Evolutionary conservation across 202 grass and related monocot genomes (phyloP).

Genomic region (Digitaria exilis): DNA sequence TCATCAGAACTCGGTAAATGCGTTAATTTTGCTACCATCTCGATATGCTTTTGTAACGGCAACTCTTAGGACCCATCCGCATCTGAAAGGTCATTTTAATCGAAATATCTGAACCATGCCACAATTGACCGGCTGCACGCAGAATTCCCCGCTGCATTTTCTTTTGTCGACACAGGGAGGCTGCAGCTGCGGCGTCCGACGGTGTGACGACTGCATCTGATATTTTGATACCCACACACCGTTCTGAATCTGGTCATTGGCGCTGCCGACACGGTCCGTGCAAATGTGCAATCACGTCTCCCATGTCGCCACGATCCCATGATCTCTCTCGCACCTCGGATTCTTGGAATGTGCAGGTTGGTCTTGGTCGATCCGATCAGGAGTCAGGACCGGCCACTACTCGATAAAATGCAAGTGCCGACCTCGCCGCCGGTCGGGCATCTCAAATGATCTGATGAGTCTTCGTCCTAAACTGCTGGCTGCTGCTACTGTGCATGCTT

Average conservation of each 20-base stretch:
- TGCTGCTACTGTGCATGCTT: background rate
- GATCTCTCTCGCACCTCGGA: background rate
- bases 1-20: background rate
- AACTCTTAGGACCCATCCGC: background rate
- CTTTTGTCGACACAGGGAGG: background rate
- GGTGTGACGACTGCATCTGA: background rate
- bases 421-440: background rate
- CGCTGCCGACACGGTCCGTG: conserved; percentile 34
- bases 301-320: background rate
- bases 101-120: background rate
- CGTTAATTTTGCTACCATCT: background rate
- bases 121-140: background rate
- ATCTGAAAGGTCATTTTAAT: background rate
- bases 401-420: background rate
- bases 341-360: background rate
- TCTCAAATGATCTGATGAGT: background rate
- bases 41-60: background rate
- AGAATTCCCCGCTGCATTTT: background rate
- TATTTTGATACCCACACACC: background rate
- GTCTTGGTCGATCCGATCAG: background rate
- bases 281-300: conserved; percentile 32
- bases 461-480: background rate
- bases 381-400: background rate
- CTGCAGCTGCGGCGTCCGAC: background rate
- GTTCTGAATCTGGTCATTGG: conserved; percentile 1